phyloP scores from a whole-genome alignment of 257 asterid genomes.

The Przewalskia tangutica region DNA sequence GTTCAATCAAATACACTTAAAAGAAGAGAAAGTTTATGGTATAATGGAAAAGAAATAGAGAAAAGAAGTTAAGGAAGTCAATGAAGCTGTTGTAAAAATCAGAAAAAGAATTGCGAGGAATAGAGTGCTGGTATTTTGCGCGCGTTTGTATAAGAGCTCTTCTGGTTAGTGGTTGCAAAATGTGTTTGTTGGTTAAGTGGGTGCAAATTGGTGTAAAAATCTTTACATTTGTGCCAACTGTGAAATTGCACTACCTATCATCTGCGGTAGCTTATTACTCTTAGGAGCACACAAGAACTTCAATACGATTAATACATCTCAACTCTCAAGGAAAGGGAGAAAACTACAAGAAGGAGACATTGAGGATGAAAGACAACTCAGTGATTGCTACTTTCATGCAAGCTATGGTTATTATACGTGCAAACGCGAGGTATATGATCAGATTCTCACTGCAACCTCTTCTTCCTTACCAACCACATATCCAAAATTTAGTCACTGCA shows the following conservation, averaged over 20 bases:
- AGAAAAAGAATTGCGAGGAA: background rate
- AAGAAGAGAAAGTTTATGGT: background rate
- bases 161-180: background rate
- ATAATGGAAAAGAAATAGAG: background rate
- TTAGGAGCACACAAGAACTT: background rate
- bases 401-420: background rate
- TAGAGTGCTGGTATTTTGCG: background rate
- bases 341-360: background rate
- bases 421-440: background rate
- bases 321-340: background rate
- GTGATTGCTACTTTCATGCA: background rate
- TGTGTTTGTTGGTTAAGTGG: background rate
- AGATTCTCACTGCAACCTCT: background rate
- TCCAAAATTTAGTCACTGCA: background rate
- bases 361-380: background rate
- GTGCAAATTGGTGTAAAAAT: background rate
- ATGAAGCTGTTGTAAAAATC: background rate
- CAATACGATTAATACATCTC: background rate
- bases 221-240: background rate
- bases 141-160: too few species aligned
- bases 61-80: background rate
- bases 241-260: background rate
- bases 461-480: background rate
- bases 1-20: background rate
- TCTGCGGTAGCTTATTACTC: background rate